A percentile compares a stretch with the other conserved stretches of the same genome.
Conservation (phyloP, 805 yeast species). For the Sugiyamaella valdiviana region DNA sequence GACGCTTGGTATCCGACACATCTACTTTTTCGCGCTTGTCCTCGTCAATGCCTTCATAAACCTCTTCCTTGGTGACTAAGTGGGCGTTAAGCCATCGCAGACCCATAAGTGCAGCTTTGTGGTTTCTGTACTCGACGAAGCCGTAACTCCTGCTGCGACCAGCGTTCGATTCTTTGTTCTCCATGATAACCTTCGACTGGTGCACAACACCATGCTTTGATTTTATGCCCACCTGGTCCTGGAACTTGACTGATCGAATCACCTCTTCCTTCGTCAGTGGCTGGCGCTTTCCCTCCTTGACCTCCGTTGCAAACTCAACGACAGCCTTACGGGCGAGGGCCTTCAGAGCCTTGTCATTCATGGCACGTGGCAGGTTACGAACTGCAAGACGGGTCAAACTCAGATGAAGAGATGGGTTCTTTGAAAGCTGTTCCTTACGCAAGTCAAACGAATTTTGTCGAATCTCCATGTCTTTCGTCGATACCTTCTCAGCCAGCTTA, state of each 20-base stretch:
- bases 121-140: slow-evolving; percentile 87
- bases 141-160: slow-evolving; percentile 98
- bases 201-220: slow-evolving; percentile 80
- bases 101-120: slow-evolving; percentile 89
- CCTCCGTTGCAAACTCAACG: slow-evolving; percentile 90
- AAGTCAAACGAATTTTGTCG: slow-evolving; percentile 82
- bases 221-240: slow-evolving; percentile 30
- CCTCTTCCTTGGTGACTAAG: slow-evolving; percentile 65
- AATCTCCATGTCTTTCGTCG: slow-evolving; percentile 71
- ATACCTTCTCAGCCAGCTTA: slow-evolving; percentile 61
- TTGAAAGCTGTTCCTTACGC: slow-evolving; percentile 83
- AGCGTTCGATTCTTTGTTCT: slow-evolving; percentile 82
- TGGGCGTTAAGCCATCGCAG: slow-evolving; percentile 96
- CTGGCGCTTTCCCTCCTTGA: slow-evolving; percentile 65
- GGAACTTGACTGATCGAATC: slow-evolving; percentile 66
- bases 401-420: slow-evolving; percentile 84
- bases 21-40: slow-evolving; percentile 19
- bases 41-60: slow-evolving; percentile 31
- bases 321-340: slow-evolving; percentile 92
- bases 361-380: slow-evolving; percentile 86
- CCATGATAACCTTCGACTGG: slow-evolving; percentile 90
- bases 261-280: slow-evolving; percentile 86
- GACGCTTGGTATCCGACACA: slow-evolving; percentile 46
- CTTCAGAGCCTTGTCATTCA: slow-evolving; percentile 82
- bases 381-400: slow-evolving; percentile 94